Evolutionary conservation across 2,329 filamentous ascomycete species (phyloP), one percentile per base, ranked within the genome.

Genomic region (Arachnopeziza araneosa): DNA sequence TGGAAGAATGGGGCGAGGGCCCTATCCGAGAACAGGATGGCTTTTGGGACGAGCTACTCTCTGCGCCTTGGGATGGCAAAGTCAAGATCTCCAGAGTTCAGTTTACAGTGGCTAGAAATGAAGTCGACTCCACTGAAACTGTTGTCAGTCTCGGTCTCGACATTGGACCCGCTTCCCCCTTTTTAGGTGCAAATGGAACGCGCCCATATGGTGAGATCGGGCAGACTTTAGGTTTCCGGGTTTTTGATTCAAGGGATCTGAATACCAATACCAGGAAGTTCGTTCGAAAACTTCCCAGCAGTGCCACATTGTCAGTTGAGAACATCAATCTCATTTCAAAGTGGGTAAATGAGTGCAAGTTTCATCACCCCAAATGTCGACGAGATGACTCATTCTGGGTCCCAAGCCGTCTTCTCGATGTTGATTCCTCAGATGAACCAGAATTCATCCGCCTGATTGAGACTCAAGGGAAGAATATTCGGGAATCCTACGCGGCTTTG

Each of bases 1-100:
- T 61, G 60, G 60, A 61, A 26, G 60, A 61, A 52, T 51, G 30
- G 51, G 50, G 56, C n/a, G 9, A 36, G 24, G 55, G 55, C 9
- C 36, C 55, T 32, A 2, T 61, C 8, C 50, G 49, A 17, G 55
- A 58, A 23, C 26, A 52, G 14, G 55, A 55, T 26, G 52, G 52
- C 9, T 48, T 24, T 10, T 61, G 59, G 55, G 36, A 58, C 24
- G 52, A 52, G 7, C n/a, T 61, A 1, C 48, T 57, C 12, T 24
- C 24, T 5, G 48, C 48, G 7, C 17, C 44, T 22, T 61, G 59
- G 59, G 56, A 61, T 61, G 19, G 55, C 9, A 57, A 58, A 24
- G 55, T 61, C 19, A 61, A 51, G 23, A 60, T 60, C 17, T 32
- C 52, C n/a, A 22, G 23, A 10, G 50, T 44, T 14, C 36, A 44